Base-by-base conservation (phyloP, 495 filamentous ascomycete species). In the Podospora bellae-mahoneyi region DNA sequence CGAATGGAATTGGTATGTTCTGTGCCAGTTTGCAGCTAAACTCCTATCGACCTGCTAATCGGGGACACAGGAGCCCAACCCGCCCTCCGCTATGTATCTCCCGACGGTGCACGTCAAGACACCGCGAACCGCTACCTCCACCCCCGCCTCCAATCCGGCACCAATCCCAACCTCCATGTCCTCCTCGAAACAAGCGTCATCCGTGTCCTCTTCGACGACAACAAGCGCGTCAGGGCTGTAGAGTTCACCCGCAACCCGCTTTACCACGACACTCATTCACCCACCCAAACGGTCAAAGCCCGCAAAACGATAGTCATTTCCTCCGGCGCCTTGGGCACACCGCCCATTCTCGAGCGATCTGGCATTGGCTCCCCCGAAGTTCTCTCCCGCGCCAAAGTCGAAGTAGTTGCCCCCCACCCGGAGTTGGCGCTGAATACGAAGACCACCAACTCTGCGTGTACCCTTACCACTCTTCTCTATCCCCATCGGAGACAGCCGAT, bases 291-390 rank as follows among this genome's bases (percentile, higher is more conserved):
- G 7, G 69, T 90, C 20, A 76, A 71, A 56, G 88, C 84, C 1
- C 76, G 72, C 13, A 85, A 77, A 64, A 72, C 81, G 73, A 5
- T 90, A 2, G 81, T 91, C 56, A 69, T 89, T 0, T 86, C 87
- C 1, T 84, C 83, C n/a, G 89, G 89, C 9, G 72, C 84, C 10
- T 77, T 84, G 20, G 81, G 83, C 16, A 83, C 88, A 0, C 86
- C 89, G 5, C 73, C 78, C 1, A 73, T 91, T 2, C 79, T 90
- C 10, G 87, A 91, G 71, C 80, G 87, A 0, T 91, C 89, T 0
- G 88, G 89, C 13, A 74, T 91, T 59, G 88, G 88, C 23, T 67
- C 67, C 18, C 73, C 67, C 3, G 69, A 76, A 1, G 57, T 81
- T n/a, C 75, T 84, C 10, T 39, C 77, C 48, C 65, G 68, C 48